Evolutionary conservation across 1,284 basidiomycete genomes (phyloP).

Genomic region (Melampsora americana): DNA sequence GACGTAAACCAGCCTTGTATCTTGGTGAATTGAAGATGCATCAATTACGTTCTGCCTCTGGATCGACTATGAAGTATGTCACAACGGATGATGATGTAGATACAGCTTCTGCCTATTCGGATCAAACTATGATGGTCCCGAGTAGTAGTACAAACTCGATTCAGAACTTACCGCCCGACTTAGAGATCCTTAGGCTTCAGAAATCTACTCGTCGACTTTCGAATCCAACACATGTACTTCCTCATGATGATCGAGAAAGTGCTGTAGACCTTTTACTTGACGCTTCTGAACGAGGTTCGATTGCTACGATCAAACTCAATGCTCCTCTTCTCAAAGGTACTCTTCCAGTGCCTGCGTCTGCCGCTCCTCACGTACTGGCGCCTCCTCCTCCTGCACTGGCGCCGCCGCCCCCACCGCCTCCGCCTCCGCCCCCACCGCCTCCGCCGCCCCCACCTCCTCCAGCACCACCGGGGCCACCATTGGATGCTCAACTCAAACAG

Average conservation of each 20-base stretch:
- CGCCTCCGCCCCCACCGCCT: slow-evolving; percentile 55
- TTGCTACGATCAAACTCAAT: slow-evolving; percentile 40
- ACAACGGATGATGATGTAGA: neutral
- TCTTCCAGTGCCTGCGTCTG: slow-evolving; percentile 1
- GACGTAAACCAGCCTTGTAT: slow-evolving; percentile 38
- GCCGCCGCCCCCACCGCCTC: slow-evolving; percentile 51
- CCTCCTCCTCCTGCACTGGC: slow-evolving; percentile 48
- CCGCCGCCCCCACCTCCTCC: slow-evolving; percentile 53
- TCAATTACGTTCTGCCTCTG: slow-evolving; percentile 34
- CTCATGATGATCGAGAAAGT: neutral
- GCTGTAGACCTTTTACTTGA: neutral
- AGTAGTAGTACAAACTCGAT: slow-evolving; percentile 21
- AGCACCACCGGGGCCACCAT: slow-evolving; percentile 43
- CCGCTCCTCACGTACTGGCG: no score
- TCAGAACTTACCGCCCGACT: slow-evolving; percentile 29
- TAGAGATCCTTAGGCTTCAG: slow-evolving; percentile 38
- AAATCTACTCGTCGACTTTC: slow-evolving; percentile 22
- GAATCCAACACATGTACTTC: neutral
- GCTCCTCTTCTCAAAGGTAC: slow-evolving; percentile 42
- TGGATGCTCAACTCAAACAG: slow-evolving; percentile 22
- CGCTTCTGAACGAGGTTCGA: slow-evolving; percentile 9
- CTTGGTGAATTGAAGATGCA: slow-evolving; percentile 44
- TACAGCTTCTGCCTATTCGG: neutral
- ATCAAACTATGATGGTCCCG: neutral
- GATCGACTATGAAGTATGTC: slow-evolving; percentile 42